Evolutionary conservation across 2,329 filamentous ascomycete genomes (phyloP).

Genomic region (Trichoderma breve): DNA sequence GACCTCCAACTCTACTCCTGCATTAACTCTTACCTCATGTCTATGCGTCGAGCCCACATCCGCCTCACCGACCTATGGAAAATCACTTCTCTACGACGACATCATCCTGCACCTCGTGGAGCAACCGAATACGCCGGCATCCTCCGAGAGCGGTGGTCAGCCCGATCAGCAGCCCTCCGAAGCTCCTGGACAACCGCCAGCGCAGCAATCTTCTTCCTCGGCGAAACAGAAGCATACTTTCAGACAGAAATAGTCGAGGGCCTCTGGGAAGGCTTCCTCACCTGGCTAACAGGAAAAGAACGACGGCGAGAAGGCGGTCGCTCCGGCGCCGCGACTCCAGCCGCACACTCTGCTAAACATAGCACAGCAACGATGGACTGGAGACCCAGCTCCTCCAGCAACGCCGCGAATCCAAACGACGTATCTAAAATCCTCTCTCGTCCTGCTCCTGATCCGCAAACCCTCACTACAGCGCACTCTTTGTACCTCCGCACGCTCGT

Average conservation of each 20-base stretch:
- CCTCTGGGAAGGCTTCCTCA: conserved; percentile 75
- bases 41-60: conserved; percentile 81
- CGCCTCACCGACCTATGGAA: conserved; percentile 86
- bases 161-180: conserved; percentile 66
- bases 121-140: conserved; percentile 60
- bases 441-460: conserved; percentile 71
- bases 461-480: conserved; percentile 75
- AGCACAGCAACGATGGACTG: conserved; percentile 6
- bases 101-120: conserved; percentile 67
- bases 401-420: neutral
- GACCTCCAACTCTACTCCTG: conserved; percentile 78
- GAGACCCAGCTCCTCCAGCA: conserved; percentile 11
- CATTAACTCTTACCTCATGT: conserved; percentile 85
- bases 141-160: conserved; percentile 62
- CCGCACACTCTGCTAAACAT: conserved; percentile 6
- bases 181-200: conserved; percentile 88
- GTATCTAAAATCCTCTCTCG: neutral
- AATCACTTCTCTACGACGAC: conserved; percentile 71
- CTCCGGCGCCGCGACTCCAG: conserved; percentile 29
- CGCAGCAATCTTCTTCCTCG: conserved; percentile 83
- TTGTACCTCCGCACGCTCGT: conserved; percentile 69
- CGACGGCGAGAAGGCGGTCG: conserved; percentile 28
- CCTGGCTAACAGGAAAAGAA: conserved; percentile 62
- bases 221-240: conserved; percentile 82
- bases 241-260: conserved; percentile 84